A percentile compares a stretch with the other conserved stretches of the same genome.
Evolutionary conservation across 2,329 filamentous ascomycete species (phyloP).

Genomic region (Penicillium fuscoglaucum): DNA sequence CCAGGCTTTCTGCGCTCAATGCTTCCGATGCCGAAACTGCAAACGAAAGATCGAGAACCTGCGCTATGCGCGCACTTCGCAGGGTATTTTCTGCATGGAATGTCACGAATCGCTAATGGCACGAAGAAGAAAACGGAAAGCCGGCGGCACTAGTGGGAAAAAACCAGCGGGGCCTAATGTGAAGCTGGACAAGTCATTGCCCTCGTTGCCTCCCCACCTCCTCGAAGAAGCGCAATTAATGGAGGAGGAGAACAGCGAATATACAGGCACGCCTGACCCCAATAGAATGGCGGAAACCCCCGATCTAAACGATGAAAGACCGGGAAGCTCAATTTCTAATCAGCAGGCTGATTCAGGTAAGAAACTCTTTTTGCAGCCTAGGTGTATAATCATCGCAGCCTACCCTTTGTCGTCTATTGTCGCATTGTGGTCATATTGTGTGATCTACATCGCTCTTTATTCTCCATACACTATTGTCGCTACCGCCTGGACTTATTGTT

Average conservation of each 20-base stretch:
- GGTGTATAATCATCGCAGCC: background rate
- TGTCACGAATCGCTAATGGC: conserved; percentile 98
- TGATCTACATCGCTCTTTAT: background rate
- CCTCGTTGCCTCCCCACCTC: conserved; percentile 77
- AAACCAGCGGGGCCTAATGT: conserved; percentile 50
- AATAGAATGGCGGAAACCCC: conserved; percentile 22
- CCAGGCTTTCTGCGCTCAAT: conserved; percentile 95
- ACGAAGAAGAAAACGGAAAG: conserved; percentile 75
- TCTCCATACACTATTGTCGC: background rate
- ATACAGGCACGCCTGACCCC: conserved; percentile 57
- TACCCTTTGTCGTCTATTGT: background rate
- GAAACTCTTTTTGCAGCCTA: conserved; percentile 1
- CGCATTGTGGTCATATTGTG: background rate
- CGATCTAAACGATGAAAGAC: conserved; percentile 22
- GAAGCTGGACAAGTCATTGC: conserved; percentile 87
- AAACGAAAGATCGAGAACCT: conserved; percentile 99
- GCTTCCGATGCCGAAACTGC: conserved; percentile 96
- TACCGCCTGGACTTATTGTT: background rate
- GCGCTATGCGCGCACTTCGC: conserved; percentile 93
- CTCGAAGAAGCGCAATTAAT: conserved; percentile 61
- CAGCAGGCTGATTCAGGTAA: conserved; percentile 37
- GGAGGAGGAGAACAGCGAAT: conserved; percentile 60
- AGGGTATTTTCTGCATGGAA: conserved; percentile 99
- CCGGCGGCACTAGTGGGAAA: conserved; percentile 56
- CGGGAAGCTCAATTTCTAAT: conserved; percentile 27